A percentile compares a stretch with the other conserved stretches of the same genome.
These are phyloP conservation scores for Cicer chorassanicum DNA, from an alignment of 306 rosid species.

Conservation along the genomic window DNA sequence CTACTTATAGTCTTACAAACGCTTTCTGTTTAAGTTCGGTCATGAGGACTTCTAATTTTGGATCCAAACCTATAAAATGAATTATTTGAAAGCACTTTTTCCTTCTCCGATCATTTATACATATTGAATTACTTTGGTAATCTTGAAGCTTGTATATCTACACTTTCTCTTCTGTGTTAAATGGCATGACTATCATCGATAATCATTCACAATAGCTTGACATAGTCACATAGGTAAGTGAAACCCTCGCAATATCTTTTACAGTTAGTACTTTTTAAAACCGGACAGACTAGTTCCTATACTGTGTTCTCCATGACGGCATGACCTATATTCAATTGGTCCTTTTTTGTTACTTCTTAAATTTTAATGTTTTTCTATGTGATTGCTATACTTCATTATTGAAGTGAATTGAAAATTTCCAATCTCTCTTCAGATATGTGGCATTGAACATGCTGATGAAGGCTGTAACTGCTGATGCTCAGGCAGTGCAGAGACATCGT, in stretches of 20 bases:
- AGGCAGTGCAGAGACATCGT: slow-evolving; percentile 98
- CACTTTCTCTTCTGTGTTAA: not conserved
- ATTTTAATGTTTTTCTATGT: slow-evolving; percentile 20
- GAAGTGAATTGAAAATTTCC: slow-evolving; percentile 34
- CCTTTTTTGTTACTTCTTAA: not conserved
- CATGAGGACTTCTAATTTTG: not conserved
- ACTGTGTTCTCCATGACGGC: slow-evolving; percentile 30
- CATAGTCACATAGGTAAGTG: not conserved
- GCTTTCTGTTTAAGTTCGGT: not conserved
- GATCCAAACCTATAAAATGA: slow-evolving; percentile 1
- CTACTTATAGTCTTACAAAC: not conserved
- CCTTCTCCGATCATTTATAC: slow-evolving; percentile 6
- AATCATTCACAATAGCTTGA: not conserved
- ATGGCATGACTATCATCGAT: not conserved
- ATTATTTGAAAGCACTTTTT: not conserved
- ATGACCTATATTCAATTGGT: slow-evolving; percentile 27
- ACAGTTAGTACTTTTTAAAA: slow-evolving; percentile 7
- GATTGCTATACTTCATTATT: slow-evolving; percentile 16
- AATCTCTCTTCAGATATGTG: slow-evolving; percentile 69
- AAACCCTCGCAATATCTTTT: slow-evolving; percentile 11
- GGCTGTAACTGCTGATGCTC: slow-evolving; percentile 88
- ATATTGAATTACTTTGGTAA: not conserved
- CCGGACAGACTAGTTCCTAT: slow-evolving; percentile 22
- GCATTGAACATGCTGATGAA: slow-evolving; percentile 95
- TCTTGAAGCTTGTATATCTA: not conserved